phyloP scores from a whole-genome alignment of 2,329 filamentous ascomycete genomes.

The Acrocalymma vagum region DNA sequence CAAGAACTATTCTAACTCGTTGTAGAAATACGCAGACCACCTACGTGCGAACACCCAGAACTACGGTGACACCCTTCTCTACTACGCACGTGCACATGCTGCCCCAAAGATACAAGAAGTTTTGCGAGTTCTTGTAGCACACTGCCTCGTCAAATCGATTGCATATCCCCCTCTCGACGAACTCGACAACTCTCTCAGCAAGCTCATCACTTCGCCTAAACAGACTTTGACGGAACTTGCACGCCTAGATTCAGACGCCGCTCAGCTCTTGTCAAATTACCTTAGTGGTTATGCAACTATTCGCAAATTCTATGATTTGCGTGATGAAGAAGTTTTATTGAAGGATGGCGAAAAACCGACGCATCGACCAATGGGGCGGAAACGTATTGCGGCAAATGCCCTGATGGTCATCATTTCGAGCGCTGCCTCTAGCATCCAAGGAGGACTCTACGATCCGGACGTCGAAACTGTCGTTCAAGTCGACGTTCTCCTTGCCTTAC shows the following conservation, averaged over 20 bases:
- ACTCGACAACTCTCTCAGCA: slow-evolving; percentile 75
- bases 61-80: slow-evolving; percentile 88
- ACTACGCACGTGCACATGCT: slow-evolving; percentile 87
- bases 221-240: slow-evolving; percentile 76
- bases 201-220: slow-evolving; percentile 76
- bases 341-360: slow-evolving; percentile 48
- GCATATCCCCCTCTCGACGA: slow-evolving; percentile 77
- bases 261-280: slow-evolving; percentile 82
- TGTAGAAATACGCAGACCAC: slow-evolving; percentile 81
- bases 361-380: slow-evolving; percentile 66
- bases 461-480: slow-evolving; percentile 86
- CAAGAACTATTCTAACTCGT: slow-evolving; percentile 16
- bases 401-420: slow-evolving; percentile 85
- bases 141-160: slow-evolving; percentile 84
- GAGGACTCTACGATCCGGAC: slow-evolving; percentile 83
- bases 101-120: slow-evolving; percentile 83
- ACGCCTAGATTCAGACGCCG: slow-evolving; percentile 79
- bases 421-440: slow-evolving; percentile 88
- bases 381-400: slow-evolving; percentile 75
- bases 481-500: slow-evolving; percentile 82
- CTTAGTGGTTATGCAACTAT: slow-evolving; percentile 93
- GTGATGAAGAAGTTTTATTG: slow-evolving; percentile 69
- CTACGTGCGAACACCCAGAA: slow-evolving; percentile 76
- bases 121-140: slow-evolving; percentile 84
- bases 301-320: slow-evolving; percentile 87